Conservation (phyloP, 345 rosid species). For the Citrus sinensis region DNA sequence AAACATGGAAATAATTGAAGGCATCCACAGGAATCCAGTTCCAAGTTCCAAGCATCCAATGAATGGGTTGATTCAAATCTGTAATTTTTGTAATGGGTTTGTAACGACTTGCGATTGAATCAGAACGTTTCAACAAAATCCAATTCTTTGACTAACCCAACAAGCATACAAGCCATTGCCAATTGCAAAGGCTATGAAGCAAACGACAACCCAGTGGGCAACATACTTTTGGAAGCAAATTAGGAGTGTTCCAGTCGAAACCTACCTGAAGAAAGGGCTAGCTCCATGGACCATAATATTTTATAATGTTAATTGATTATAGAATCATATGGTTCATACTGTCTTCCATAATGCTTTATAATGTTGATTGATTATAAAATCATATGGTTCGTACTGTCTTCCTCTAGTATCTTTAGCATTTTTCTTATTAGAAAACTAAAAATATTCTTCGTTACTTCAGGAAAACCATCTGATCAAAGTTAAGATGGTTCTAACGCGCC, state of each 20-base stretch:
- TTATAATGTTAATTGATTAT: too few species aligned
- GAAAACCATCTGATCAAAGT: too few species aligned
- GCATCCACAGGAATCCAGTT: conserved; percentile 91
- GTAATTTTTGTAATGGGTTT: conserved; percentile 68
- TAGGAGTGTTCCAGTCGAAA: conserved; percentile 77
- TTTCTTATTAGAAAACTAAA: too few species aligned
- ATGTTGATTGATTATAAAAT: too few species aligned
- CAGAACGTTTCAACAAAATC: conserved; percentile 59
- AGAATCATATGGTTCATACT: too few species aligned
- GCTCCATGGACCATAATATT: conserved; percentile 47
- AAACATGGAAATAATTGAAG: conserved; percentile 3
- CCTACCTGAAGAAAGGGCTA: conserved; percentile 53
- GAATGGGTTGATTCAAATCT: conserved; percentile 69
- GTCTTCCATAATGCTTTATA: too few species aligned
- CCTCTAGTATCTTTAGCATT: too few species aligned
- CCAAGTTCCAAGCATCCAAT: conserved; percentile 57
- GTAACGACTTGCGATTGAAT: conserved; percentile 41
- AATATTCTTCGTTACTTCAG: too few species aligned
- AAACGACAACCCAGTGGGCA: conserved; percentile 76
- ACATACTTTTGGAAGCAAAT: conserved; percentile 85
- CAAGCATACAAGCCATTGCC: conserved; percentile 87
- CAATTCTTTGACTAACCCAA: conserved; percentile 69
- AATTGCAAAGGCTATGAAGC: conserved; percentile 70
- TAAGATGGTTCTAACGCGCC: too few species aligned
- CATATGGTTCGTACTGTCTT: too few species aligned